Percentiles rank a stretch among this genome's conserved stretches.
Evolutionary conservation across 371 early-diverging fungal species (phyloP).

Genomic region (Rhizopus arrhizus): DNA sequence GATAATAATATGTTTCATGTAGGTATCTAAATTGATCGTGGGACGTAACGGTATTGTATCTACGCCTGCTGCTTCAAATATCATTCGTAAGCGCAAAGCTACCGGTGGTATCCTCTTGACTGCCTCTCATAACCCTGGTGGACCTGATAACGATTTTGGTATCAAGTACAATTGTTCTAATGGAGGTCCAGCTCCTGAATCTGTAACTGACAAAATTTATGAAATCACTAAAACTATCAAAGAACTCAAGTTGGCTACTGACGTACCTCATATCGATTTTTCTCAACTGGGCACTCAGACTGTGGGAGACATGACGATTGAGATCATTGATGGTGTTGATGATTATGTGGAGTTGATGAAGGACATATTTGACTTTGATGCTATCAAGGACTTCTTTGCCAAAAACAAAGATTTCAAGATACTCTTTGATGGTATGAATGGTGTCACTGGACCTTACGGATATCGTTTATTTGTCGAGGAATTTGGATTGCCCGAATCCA

Average conservation of each 20-base stretch:
- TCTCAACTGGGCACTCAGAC: slow-evolving; percentile 64
- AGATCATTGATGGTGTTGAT: slow-evolving; percentile 86
- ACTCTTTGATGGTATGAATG: slow-evolving; percentile 95
- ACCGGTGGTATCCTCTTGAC: slow-evolving; percentile 94
- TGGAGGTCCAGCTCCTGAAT: slow-evolving; percentile 96
- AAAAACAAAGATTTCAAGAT: slow-evolving; percentile 75
- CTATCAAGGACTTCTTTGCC: slow-evolving; percentile 78
- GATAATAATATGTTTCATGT: not conserved
- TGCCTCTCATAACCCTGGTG: slow-evolving; percentile 98
- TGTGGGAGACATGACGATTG: slow-evolving; percentile 72
- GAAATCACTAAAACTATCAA: slow-evolving; percentile 72
- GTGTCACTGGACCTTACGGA: slow-evolving; percentile 96
- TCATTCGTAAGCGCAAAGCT: slow-evolving; percentile 87
- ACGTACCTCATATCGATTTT: slow-evolving; percentile 77
- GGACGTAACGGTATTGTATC: slow-evolving; percentile 94
- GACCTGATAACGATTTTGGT: slow-evolving; percentile 96
- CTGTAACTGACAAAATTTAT: slow-evolving; percentile 90
- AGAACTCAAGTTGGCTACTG: slow-evolving; percentile 66
- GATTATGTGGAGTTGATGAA: slow-evolving; percentile 90
- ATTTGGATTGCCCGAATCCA: slow-evolving; percentile 81
- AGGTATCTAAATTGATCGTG: slow-evolving; percentile 87
- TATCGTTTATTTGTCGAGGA: slow-evolving; percentile 85
- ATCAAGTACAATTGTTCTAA: slow-evolving; percentile 96
- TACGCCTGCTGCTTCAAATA: slow-evolving; percentile 95
- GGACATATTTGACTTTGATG: slow-evolving; percentile 87